Conservation (phyloP, 768 basidiomycete species). For the Phanerochaete carnosa region DNA sequence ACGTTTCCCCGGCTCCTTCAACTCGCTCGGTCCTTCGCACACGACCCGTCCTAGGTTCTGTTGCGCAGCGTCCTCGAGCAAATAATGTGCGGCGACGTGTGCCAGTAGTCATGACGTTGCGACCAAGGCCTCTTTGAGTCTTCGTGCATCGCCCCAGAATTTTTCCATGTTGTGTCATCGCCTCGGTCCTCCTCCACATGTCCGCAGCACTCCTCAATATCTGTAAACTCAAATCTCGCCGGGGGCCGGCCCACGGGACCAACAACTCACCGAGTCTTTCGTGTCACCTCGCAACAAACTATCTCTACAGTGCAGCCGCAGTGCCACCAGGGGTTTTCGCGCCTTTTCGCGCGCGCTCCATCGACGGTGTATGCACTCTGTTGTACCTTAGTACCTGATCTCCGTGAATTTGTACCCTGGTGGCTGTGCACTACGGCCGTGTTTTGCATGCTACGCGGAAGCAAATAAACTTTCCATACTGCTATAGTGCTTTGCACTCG, state of each 20-base stretch:
- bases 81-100: neutral
- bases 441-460: too few species aligned
- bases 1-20: neutral
- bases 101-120: neutral
- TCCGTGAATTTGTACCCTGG: too few species aligned
- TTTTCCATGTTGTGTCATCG: neutral
- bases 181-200: neutral
- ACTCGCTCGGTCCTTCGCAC: neutral
- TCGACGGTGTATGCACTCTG: too few species aligned
- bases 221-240: neutral
- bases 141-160: neutral
- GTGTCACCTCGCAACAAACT: neutral
- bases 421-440: too few species aligned
- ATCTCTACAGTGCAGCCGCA: too few species aligned
- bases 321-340: too few species aligned
- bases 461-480: too few species aligned
- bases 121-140: neutral
- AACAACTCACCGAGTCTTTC: neutral
- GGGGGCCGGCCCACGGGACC: too few species aligned
- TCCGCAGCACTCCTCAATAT: neutral
- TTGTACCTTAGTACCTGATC: too few species aligned
- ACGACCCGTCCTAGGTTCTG: neutral
- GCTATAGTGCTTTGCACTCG: too few species aligned
- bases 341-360: too few species aligned
- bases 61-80: too few species aligned